Percentiles rank a stretch among this genome's conserved stretches.
These are phyloP conservation scores for Pisolithus orientalis DNA, from an alignment of 768 basidiomycete genomes.

Conservation along the genomic window DNA sequence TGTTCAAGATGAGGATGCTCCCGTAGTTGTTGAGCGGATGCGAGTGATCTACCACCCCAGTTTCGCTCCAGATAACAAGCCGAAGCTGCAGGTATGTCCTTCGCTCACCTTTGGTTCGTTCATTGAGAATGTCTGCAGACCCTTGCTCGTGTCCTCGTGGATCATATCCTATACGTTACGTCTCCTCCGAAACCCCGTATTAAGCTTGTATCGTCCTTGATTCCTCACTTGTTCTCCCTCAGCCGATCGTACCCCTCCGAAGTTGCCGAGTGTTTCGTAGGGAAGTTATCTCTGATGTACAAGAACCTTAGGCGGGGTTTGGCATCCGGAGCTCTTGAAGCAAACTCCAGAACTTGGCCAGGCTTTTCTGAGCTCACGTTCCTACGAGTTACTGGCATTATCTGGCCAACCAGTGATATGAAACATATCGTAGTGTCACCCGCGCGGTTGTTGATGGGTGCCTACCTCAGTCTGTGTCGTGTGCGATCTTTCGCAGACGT, in stretches of 20 bases:
- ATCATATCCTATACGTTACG: slow-evolving; percentile 78
- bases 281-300: slow-evolving; percentile 85
- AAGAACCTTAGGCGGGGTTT: slow-evolving; percentile 88
- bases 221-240: slow-evolving; percentile 76
- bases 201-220: slow-evolving; percentile 53
- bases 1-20: slow-evolving; percentile 65
- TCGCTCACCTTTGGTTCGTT: background rate
- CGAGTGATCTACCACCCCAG: slow-evolving; percentile 89
- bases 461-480: slow-evolving; percentile 82
- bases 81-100: slow-evolving; percentile 73
- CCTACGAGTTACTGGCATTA: slow-evolving; percentile 68
- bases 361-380: slow-evolving; percentile 75
- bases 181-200: slow-evolving; percentile 57
- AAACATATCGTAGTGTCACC: slow-evolving; percentile 86
- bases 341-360: slow-evolving; percentile 81
- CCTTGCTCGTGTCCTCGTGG: slow-evolving; percentile 73
- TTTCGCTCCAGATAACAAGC: slow-evolving; percentile 85
- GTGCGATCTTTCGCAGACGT: slow-evolving; percentile 72
- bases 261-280: slow-evolving; percentile 70
- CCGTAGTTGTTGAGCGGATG: slow-evolving; percentile 83
- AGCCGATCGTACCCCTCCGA: slow-evolving; percentile 76
- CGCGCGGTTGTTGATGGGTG: slow-evolving; percentile 80
- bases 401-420: slow-evolving; percentile 95
- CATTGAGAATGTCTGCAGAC: slow-evolving; percentile 37
- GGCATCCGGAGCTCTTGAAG: slow-evolving; percentile 54